Conservation (phyloP, 495 filamentous ascomycete species). For the Penicillium alfredii region DNA sequence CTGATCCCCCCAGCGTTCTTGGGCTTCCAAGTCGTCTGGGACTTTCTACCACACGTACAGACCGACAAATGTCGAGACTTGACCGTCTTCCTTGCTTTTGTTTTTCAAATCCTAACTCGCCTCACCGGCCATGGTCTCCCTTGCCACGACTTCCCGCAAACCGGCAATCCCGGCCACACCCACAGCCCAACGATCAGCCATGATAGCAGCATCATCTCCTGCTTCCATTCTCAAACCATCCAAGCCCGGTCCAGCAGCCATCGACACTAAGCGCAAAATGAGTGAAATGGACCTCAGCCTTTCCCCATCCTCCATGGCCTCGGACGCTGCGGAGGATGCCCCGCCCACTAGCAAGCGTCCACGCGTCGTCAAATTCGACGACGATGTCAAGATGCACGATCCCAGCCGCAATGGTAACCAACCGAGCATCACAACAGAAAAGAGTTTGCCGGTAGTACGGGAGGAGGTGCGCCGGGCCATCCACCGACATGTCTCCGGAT, state of each 20-base stretch:
- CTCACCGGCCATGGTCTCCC: slow-evolving; percentile 36
- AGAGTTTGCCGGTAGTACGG: slow-evolving; percentile 55
- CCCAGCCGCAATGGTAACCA: slow-evolving; percentile 13
- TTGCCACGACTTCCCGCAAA: slow-evolving; percentile 33
- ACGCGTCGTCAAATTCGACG: slow-evolving; percentile 75
- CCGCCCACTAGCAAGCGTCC: slow-evolving; percentile 48
- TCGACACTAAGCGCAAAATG: slow-evolving; percentile 37
- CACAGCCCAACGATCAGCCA: slow-evolving; percentile 24
- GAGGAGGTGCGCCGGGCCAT: slow-evolving; percentile 71
- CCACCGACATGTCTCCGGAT: slow-evolving; percentile 52
- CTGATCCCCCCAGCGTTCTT: not conserved
- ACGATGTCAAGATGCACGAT: slow-evolving; percentile 56
- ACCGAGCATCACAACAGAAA: slow-evolving; percentile 36
- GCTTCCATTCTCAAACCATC: slow-evolving; percentile 40
- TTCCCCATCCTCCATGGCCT: slow-evolving; percentile 29
- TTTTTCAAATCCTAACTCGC: slow-evolving; percentile 5
- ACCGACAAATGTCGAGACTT: slow-evolving; percentile 21
- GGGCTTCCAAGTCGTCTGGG: not conserved
- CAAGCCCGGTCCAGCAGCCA: slow-evolving; percentile 16
- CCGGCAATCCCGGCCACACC: slow-evolving; percentile 22
- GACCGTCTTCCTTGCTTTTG: slow-evolving; percentile 3
- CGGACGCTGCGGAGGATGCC: slow-evolving; percentile 35
- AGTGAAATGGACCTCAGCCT: slow-evolving; percentile 35
- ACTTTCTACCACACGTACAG: slow-evolving; percentile 4
- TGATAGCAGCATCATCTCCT: slow-evolving; percentile 32